Evolutionary conservation across 2,329 filamentous ascomycete genomes (phyloP).

Genomic region (Fusarium denticulatum): DNA sequence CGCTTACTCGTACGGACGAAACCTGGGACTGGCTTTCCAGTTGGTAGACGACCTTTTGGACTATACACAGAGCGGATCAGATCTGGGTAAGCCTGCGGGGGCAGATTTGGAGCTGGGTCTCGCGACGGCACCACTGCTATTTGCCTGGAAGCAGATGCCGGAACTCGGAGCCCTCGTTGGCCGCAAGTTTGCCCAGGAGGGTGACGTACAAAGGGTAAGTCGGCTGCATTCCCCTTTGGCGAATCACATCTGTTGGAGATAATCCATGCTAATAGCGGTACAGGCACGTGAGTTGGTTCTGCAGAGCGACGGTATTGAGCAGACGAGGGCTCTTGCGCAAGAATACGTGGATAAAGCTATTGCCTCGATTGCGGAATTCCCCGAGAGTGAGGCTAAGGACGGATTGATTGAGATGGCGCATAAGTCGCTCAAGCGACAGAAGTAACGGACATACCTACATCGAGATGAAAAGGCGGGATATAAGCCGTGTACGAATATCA

Average conservation of each 20-base stretch:
- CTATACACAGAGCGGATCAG: constrained; percentile 85
- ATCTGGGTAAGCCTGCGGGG: constrained; percentile 93
- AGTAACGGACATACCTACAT: constrained; percentile 61
- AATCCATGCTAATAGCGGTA: constrained; percentile 32
- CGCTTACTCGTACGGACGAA: constrained; percentile 91
- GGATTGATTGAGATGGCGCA: constrained; percentile 93
- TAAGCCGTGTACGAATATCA: constrained; percentile 37
- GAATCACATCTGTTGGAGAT: constrained; percentile 32
- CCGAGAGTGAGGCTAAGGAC: constrained; percentile 92
- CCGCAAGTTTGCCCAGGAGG: constrained; percentile 84
- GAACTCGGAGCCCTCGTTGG: constrained; percentile 90
- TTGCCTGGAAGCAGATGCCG: constrained; percentile 91
- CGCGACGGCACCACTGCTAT: constrained; percentile 91
- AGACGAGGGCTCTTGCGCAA: constrained; percentile 89
- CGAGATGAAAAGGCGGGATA: constrained; percentile 5
- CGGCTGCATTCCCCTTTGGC: constrained; percentile 2
- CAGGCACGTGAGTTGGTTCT: constrained; percentile 89
- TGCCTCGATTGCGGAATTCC: constrained; percentile 83
- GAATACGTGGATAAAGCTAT: constrained; percentile 92
- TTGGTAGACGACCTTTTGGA: constrained; percentile 98
- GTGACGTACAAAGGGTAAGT: constrained; percentile 84
- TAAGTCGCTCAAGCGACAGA: constrained; percentile 89
- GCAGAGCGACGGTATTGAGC: constrained; percentile 86
- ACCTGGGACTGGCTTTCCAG: constrained; percentile 94
- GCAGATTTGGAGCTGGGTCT: constrained; percentile 93